Percentiles rank a stretch among this genome's conserved stretches.
These are phyloP conservation scores for Camelina sativa DNA, from an alignment of 345 rosid genomes.

Conservation along the genomic window DNA sequence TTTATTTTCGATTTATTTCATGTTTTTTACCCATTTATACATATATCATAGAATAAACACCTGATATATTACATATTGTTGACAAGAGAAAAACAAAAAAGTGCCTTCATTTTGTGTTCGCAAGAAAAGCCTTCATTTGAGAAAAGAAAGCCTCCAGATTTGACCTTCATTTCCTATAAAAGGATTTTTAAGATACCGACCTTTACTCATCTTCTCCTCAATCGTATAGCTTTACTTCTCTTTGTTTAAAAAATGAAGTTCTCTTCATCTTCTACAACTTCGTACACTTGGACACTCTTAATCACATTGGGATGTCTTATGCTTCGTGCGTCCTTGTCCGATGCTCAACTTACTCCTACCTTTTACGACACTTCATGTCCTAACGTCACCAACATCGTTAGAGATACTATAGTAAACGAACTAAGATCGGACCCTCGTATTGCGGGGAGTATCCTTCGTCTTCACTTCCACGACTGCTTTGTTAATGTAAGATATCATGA, in stretches of 20 bases:
- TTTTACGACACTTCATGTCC: constrained; percentile 66
- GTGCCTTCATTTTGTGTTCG: too few relatives aligned
- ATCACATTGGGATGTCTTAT: constrained; percentile 38
- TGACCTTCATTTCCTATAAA: constrained; percentile 30
- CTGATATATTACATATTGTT: too few relatives aligned
- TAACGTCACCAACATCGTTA: constrained; percentile 50
- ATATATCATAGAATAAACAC: too few relatives aligned
- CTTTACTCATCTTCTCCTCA: constrained; percentile 18
- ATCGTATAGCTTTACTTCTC: not conserved
- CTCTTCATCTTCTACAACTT: constrained; percentile 17
- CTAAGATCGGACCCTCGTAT: constrained; percentile 52
- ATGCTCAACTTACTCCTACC: constrained; percentile 49
- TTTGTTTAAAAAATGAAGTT: constrained; percentile 9
- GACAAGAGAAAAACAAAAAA: too few relatives aligned
- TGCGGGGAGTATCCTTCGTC: constrained; percentile 63
- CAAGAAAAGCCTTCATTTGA: too few relatives aligned
- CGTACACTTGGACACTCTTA: constrained; percentile 32
- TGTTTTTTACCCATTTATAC: too few relatives aligned
- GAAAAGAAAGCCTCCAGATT: constrained; percentile 26
- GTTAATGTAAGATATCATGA: constrained; percentile 49
- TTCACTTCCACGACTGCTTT: constrained; percentile 74
- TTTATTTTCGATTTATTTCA: too few relatives aligned
- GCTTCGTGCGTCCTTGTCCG: constrained; percentile 16
- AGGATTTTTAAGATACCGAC: not conserved
- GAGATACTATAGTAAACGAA: constrained; percentile 51